A percentile compares a stretch with the other conserved stretches of the same genome.
These are phyloP conservation scores for Schizothecium vesticola DNA, from an alignment of 495 filamentous ascomycete genomes.

Conservation along the genomic window DNA sequence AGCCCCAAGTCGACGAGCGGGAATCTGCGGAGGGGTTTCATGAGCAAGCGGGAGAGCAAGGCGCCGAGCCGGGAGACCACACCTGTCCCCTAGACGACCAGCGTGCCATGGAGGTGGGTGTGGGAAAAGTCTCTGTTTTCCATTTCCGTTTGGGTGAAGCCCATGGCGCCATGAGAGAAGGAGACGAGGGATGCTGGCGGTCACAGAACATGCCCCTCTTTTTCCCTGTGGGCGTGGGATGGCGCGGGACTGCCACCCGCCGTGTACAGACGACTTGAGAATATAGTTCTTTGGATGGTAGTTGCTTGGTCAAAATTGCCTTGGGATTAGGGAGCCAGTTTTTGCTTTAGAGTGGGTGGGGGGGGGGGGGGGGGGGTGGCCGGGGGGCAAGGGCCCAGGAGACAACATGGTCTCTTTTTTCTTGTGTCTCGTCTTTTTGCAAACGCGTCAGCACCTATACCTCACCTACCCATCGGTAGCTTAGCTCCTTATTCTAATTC, in stretches of 20 bases:
- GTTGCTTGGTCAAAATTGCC: not conserved
- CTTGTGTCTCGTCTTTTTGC: not conserved
- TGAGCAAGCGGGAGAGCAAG: slow-evolving; percentile 49
- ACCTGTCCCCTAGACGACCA: not conserved
- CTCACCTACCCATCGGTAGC: not conserved
- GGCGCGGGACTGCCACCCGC: not conserved
- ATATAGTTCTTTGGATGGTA: not conserved
- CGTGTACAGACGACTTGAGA: not conserved
- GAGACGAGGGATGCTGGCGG: not conserved
- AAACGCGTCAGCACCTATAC: not conserved
- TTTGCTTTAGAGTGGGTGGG: not conserved
- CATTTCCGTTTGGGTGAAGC: not conserved
- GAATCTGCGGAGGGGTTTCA: slow-evolving; percentile 35
- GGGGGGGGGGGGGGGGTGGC: too few relatives aligned
- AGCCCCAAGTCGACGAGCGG: slow-evolving; percentile 52
- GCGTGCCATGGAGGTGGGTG: not conserved
- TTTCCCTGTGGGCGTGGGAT: not conserved
- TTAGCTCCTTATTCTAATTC: not conserved
- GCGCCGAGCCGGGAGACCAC: slow-evolving; percentile 8
- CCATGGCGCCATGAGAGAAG: not conserved
- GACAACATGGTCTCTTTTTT: not conserved
- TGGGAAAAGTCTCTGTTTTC: not conserved
- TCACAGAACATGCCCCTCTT: not conserved
- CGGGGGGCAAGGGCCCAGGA: not conserved
- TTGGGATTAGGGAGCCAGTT: not conserved